A percentile compares a stretch with the other conserved stretches of the same genome.
These are phyloP conservation scores for Castanea sativa DNA, from an alignment of 306 rosid species.

Conservation along the genomic window DNA sequence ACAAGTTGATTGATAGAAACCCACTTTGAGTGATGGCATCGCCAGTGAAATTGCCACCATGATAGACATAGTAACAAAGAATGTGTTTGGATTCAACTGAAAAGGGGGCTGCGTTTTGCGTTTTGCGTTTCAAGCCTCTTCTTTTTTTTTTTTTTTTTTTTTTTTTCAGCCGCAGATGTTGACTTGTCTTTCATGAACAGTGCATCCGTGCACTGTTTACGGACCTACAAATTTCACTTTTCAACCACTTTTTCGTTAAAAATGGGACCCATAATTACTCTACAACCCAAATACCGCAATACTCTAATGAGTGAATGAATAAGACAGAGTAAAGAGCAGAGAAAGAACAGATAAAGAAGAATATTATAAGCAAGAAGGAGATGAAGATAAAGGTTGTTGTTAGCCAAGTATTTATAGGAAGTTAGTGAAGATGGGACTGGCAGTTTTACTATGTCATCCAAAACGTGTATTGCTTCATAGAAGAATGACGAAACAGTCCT, in stretches of 20 bases:
- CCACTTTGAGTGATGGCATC: conserved; percentile 16
- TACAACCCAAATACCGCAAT: too few species aligned
- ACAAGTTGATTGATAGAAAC: conserved; percentile 26
- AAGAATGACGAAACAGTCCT: background rate
- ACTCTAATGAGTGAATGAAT: background rate
- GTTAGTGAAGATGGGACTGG: background rate
- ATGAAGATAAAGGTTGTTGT: background rate
- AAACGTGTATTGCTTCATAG: background rate
- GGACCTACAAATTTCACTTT: too few species aligned
- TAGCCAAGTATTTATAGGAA: background rate
- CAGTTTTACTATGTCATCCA: background rate
- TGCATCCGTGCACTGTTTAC: too few species aligned
- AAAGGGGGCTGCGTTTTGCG: too few species aligned
- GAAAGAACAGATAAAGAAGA: background rate
- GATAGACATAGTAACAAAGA: background rate
- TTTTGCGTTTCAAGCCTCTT: too few species aligned
- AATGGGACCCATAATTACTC: too few species aligned
- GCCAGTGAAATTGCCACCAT: conserved; percentile 13
- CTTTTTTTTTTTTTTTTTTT: too few species aligned
- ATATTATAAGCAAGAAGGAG: background rate
- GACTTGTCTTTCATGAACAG: too few species aligned
- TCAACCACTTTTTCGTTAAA: too few species aligned
- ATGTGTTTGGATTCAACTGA: too few species aligned
- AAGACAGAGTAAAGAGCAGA: background rate
- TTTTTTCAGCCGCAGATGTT: too few species aligned